Evolutionary conservation across 805 yeast genomes (phyloP), one percentile per base, ranked within the genome.

Genomic region (Metschnikowia hibisci): DNA sequence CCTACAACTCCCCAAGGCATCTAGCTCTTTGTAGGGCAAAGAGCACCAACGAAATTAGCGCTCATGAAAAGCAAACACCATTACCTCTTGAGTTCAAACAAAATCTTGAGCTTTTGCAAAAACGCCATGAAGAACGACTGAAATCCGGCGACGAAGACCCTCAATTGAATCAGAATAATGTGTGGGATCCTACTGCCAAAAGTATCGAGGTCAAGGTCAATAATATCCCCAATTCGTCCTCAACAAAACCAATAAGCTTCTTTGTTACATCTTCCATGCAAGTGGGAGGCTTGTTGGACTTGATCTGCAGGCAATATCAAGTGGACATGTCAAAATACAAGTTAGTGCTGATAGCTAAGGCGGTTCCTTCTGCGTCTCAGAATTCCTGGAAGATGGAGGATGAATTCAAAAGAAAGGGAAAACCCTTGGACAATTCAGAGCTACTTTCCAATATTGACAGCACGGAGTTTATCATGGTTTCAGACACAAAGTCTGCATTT

Each of bases 1-100:
- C 91, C 0, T 87, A 88, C 60, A 86, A 88, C 18, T 83, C 81
- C 42, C 72, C 74, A 4, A 87, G 82, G 51, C 96, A 88, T 51
- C 77, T 93, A 43, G 96, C 95, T 0, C 58, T 93, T 10, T 82
- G 88, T 41, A 67, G 62, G 48, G 87, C 85, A 2, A 53, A 66
- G 2, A 74, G 70, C n/a, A 70, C 59, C 8, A 43, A 44, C 3
- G 80, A 80, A 44, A 64, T 64, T 28, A 41, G 56, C n/a, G 54
- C 53, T 22, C 82, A 84, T 56, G 80, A 77, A 42, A 50, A 44
- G 1, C 62, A 63, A 5, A 75, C 86, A 0, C 88, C 90, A 3
- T 64, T 78, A 29, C 77, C 84, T 0, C 57, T 60, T 31, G 76
- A 70, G 45, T 63, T 67, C 42, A 62, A 51, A 41, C 59, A 55